Evolutionary conservation across 306 rosid genomes (phyloP), one percentile per base, ranked within the genome.

Genomic region (Rosa persica): DNA sequence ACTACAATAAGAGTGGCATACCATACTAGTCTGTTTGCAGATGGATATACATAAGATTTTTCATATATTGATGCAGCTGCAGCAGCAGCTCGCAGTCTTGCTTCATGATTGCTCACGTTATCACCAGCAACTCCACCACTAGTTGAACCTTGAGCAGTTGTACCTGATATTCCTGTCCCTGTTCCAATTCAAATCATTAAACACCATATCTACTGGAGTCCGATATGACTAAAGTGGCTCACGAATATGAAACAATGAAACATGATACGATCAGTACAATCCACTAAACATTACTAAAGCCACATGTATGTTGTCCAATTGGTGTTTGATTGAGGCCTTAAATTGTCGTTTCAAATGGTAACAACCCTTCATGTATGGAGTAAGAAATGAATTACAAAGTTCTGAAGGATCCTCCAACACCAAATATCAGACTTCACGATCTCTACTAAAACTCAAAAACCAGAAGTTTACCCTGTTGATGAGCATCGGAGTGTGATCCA

Each of bases 41-140:
- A 81, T 57, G 91, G 89, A 82, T 86, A 88, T 44, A 88, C 89
- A 68, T 66, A 82, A 81, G 98, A 95, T 78, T 90, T 95, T 91
- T 89, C 98, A 80, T 95, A 95, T 79, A 91, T 83, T 54, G 97
- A 86, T 72, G 98, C 98, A 38, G 98, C 97, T 6, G 93, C 89
- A 19, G 97, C 97, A n/a, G 97, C 97, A 69, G 98, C 96, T 87
- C 69, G 98, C 70, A 91, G 96, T 85, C 98, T 91, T 57, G 96
- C 91, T 85, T 92, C 96, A 82, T 91, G 96, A 69, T 76, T 87
- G 82, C 90, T 92, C 77, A 89, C 54, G 79, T 72, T 85, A 86
- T 86, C 89, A 80, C 87, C 81, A 70, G 82, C 76, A 67, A 12
- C 79, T 68, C 85, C 87, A 75, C 78, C 85, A 68, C 85, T 88